Percentiles rank a stretch among this genome's conserved stretches.
Evolutionary conservation across 768 basidiomycete genomes (phyloP).

Genomic region (Cyclocybe cylindracea): DNA sequence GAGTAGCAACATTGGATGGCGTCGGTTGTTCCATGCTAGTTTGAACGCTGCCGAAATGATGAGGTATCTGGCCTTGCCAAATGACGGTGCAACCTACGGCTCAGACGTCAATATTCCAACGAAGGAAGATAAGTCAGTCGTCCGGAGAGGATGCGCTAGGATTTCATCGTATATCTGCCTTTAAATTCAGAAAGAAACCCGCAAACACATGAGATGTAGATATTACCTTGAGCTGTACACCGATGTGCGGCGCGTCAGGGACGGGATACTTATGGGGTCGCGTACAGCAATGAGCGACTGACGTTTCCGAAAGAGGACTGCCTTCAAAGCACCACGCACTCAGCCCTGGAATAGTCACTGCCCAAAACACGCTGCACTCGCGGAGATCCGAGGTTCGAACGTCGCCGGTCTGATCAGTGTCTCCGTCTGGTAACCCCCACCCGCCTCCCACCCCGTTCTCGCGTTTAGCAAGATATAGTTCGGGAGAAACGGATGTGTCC

Average conservation of each 20-base stretch:
- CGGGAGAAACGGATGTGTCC: slow-evolving; percentile 73
- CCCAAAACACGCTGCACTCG: slow-evolving; percentile 71
- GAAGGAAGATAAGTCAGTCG: slow-evolving; percentile 67
- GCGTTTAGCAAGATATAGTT: slow-evolving; percentile 65
- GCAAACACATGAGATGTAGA: slow-evolving; percentile 1
- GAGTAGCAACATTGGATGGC: slow-evolving; percentile 51
- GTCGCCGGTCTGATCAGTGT: slow-evolving; percentile 21
- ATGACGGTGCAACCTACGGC: slow-evolving; percentile 44
- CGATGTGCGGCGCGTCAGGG: slow-evolving; percentile 55
- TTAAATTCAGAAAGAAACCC: not conserved
- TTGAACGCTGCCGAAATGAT: slow-evolving; percentile 31
- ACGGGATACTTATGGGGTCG: slow-evolving; percentile 68
- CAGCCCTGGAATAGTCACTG: slow-evolving; percentile 72
- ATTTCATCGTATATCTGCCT: slow-evolving; percentile 58
- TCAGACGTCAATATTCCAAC: slow-evolving; percentile 75
- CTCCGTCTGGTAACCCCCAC: slow-evolving; percentile 62
- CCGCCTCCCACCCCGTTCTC: slow-evolving; percentile 55
- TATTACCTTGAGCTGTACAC: slow-evolving; percentile 69
- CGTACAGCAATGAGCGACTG: slow-evolving; percentile 10
- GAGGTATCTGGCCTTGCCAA: slow-evolving; percentile 9
- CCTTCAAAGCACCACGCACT: slow-evolving; percentile 52
- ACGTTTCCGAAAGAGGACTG: slow-evolving; percentile 16
- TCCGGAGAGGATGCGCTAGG: slow-evolving; percentile 46
- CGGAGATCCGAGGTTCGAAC: slow-evolving; percentile 54
- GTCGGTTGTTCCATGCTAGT: slow-evolving; percentile 39